A percentile compares a stretch with the other conserved stretches of the same genome.
phyloP scores from a whole-genome alignment of 164 flowering plant species.

The Berberis vulgaris region DNA sequence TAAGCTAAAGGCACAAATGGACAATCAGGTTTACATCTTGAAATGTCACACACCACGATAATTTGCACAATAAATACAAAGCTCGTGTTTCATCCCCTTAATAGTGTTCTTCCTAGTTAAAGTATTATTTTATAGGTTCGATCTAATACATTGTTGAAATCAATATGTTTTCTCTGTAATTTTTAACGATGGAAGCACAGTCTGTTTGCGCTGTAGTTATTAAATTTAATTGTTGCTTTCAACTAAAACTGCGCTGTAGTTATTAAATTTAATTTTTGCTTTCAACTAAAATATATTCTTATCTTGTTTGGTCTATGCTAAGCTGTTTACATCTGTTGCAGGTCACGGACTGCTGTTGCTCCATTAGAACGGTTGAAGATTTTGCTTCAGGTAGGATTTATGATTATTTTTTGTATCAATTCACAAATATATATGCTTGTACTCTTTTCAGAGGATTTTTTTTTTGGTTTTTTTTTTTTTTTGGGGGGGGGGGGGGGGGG shows the following conservation, averaged over 20 bases:
- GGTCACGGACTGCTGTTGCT: constrained; percentile 95
- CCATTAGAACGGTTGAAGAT: constrained; percentile 84
- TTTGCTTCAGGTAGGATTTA: constrained; percentile 59
- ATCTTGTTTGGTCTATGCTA: not conserved
- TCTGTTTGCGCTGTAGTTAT: not conserved
- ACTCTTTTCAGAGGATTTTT: not conserved
- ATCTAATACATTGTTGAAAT: not conserved
- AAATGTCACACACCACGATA: no score
- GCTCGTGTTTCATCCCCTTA: not conserved
- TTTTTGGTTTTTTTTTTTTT: no score
- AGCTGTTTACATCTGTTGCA: constrained; percentile 13
- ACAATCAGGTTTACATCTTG: no score
- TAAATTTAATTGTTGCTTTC: not conserved
- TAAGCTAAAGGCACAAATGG: no score
- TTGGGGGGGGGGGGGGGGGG: not conserved
- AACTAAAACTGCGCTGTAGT: not conserved
- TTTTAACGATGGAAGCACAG: not conserved
- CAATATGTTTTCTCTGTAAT: not conserved
- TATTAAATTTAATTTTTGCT: not conserved
- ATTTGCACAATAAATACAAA: no score
- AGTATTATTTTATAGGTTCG: not conserved
- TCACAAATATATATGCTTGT: not conserved
- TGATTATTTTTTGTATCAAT: not conserved
- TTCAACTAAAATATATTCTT: not conserved
- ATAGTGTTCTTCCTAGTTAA: not conserved